Base-by-base conservation (phyloP, 768 basidiomycete genomes). In the Clavulina sp. region DNA sequence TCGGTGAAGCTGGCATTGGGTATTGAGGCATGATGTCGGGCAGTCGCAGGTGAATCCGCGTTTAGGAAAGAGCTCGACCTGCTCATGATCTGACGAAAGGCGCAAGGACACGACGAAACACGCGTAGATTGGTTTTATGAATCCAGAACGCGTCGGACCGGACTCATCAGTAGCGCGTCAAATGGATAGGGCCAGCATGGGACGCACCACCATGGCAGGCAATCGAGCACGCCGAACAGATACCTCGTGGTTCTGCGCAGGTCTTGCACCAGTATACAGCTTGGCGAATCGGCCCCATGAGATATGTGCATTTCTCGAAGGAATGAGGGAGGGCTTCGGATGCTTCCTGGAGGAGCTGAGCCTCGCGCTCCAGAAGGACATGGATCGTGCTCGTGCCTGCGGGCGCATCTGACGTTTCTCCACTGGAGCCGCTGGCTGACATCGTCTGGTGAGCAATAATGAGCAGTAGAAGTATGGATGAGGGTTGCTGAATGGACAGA, bases 11-110 rank as follows among this genome's bases (percentile, higher is more conserved):
- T 75, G 73, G 63, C 86, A 89, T 2, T 69, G 50, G 54, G 80
- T 79, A 0, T 71, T 58, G 21, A 86, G 64, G 3, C 74, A 68
- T 9, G 65, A 52, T 18, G 86, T 88, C 3, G 86, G 84, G 62
- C 86, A 89, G 64, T 89, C 86, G 60, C 86, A 89, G 31, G 80
- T 76, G 60, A 88, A 87, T 53, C 70, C 66, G 57, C 85, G 75
- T 62, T 89, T 89, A 1, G 85, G 84, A 65, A 89, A 88, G 54
- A 89, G 71, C 63, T 89, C 86, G 49, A 88, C 64, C 61, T 89
- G 86, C 59, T 88, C 60, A 52, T 58, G 53, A 41, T 57, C 50
- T 52, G 38, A 21, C 21, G 18, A 50, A 33, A 5, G 26, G n/a
- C n/a, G 47, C 29, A 18, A 18, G 48, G 24, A 26, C 13, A 26